Conservation (phyloP, 2,329 filamentous ascomycete species). For the Thelonectria discophora region DNA sequence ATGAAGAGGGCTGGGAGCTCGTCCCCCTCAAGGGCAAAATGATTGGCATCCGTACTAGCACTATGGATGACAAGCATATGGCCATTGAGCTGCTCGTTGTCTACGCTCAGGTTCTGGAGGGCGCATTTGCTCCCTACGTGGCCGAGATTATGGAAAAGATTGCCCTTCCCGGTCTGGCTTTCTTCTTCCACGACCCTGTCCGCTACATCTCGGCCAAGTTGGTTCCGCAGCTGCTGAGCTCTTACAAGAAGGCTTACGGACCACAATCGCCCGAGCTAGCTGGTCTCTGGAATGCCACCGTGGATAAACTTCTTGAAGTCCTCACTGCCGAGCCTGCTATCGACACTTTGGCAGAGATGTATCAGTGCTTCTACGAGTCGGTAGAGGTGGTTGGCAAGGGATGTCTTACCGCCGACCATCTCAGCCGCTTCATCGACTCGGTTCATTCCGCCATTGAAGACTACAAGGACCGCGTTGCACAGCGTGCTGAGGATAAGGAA, state of each 20-base stretch:
- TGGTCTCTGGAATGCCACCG: constrained; percentile 84
- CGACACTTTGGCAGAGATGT: constrained; percentile 97
- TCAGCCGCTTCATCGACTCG: constrained; percentile 87
- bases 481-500: constrained; percentile 83
- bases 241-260: constrained; percentile 92
- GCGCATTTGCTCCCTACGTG: constrained; percentile 89
- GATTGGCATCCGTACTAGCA: constrained; percentile 97
- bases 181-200: constrained; percentile 99
- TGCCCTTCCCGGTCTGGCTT: constrained; percentile 89
- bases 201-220: constrained; percentile 94
- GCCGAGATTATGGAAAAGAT: constrained; percentile 96
- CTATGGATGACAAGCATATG: constrained; percentile 98
- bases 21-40: constrained; percentile 97
- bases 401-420: constrained; percentile 79
- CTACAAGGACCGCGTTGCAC: constrained; percentile 86
- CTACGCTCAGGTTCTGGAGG: constrained; percentile 95
- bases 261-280: constrained; percentile 79
- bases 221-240: constrained; percentile 90
- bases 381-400: constrained; percentile 92
- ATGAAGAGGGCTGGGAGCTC: constrained; percentile 97
- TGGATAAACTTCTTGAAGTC: constrained; percentile 92
- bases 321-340: constrained; percentile 93
- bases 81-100: constrained; percentile 98
- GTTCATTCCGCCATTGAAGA: constrained; percentile 89
- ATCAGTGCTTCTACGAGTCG: constrained; percentile 99